Evolutionary conservation across 441 rosid species (phyloP).

Genomic region (Capsella rubella): DNA sequence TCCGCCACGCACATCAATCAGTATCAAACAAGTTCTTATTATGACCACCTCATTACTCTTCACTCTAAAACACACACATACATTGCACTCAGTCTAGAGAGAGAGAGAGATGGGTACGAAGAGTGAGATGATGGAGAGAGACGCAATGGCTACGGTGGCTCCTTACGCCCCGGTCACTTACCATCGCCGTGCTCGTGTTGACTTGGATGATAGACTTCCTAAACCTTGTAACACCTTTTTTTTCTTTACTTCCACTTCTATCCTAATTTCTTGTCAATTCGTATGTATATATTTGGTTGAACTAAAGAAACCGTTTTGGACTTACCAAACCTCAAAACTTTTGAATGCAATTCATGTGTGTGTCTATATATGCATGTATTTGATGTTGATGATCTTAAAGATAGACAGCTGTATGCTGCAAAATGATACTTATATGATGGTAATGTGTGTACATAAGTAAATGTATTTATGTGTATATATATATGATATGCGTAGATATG

Average conservation of each 20-base stretch:
- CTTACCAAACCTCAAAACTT: not conserved
- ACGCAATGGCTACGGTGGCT: slow-evolving; percentile 74
- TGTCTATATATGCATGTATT: not conserved
- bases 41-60: slow-evolving; percentile 11
- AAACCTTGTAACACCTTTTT: slow-evolving; percentile 64
- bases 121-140: slow-evolving; percentile 51
- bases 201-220: slow-evolving; percentile 72
- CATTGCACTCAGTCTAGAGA: slow-evolving; percentile 41
- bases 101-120: slow-evolving; percentile 41
- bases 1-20: slow-evolving; percentile 39
- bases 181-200: slow-evolving; percentile 62
- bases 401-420: not conserved
- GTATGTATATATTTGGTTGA: not conserved
- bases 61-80: slow-evolving; percentile 15
- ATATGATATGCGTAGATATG: slow-evolving; percentile 56
- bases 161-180: slow-evolving; percentile 76
- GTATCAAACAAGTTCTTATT: not conserved
- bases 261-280: not conserved
- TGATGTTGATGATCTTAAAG: not conserved
- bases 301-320: not conserved
- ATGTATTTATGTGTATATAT: not conserved
- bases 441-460: too few relatives aligned
- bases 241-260: not conserved
- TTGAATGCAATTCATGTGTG: not conserved
- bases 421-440: too few relatives aligned